These are phyloP conservation scores for Ophiostoma perfectum DNA, from an alignment of 2,329 filamentous ascomycete genomes.

Conservation along the genomic window DNA sequence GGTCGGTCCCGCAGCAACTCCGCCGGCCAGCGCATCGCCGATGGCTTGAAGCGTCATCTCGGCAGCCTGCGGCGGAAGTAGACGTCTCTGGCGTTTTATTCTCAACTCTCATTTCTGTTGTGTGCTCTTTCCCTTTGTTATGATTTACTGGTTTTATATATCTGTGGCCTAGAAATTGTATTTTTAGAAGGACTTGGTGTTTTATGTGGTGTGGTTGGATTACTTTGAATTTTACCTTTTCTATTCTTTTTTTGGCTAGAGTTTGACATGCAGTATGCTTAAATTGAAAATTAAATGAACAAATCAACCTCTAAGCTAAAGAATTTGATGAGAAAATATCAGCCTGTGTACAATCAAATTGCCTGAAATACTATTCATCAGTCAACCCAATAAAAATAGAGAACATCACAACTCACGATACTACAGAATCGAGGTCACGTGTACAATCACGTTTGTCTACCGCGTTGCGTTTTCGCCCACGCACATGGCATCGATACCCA, in stretches of 20 bases:
- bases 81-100: neutral
- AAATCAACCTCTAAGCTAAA: no score
- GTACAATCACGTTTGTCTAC: neutral
- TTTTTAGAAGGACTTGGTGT: neutral
- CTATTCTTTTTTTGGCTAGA: neutral
- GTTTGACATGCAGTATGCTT: neutral
- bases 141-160: neutral
- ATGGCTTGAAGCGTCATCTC: slow-evolving; percentile 50
- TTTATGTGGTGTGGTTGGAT: neutral
- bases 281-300: no score
- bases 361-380: no score
- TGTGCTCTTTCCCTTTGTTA: neutral
- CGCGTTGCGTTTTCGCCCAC: neutral
- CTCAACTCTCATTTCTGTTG: neutral
- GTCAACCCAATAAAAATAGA: no score
- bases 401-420: no score
- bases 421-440: neutral
- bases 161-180: neutral
- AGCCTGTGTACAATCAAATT: no score
- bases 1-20: slow-evolving; percentile 38
- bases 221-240: neutral
- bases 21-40: slow-evolving; percentile 42
- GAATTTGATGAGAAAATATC: no score
- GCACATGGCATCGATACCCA: neutral
- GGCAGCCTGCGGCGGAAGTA: slow-evolving; percentile 48